Evolutionary conservation across 306 rosid genomes (phyloP).

Genomic region (Dryas alaskensis): DNA sequence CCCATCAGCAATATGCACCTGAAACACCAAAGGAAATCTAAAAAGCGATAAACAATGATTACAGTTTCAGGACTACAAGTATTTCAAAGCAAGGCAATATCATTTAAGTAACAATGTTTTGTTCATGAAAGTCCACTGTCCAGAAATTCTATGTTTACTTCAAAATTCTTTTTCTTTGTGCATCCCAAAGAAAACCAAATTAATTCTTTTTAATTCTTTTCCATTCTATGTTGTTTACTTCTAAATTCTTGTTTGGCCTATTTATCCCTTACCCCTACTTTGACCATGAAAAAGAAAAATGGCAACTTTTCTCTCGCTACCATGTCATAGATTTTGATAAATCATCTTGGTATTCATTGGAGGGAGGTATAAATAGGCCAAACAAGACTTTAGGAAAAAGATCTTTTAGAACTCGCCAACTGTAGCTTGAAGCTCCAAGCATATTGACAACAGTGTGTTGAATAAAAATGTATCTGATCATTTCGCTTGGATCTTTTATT

Average conservation of each 20-base stretch:
- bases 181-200: neutral
- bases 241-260: neutral
- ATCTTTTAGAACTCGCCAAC: too few species aligned
- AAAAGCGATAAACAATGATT: neutral
- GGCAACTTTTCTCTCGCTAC: too few species aligned
- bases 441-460: too few species aligned
- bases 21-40: constrained; percentile 31
- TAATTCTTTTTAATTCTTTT: neutral
- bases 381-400: too few species aligned
- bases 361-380: too few species aligned
- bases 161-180: neutral
- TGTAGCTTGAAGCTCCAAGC: too few species aligned
- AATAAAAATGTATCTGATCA: too few species aligned
- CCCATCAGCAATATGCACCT: constrained; percentile 92
- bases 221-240: neutral
- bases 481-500: too few species aligned
- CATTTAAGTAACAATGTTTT: neutral
- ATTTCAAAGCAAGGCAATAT: neutral
- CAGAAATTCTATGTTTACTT: neutral
- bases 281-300: too few species aligned
- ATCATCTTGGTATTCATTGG: too few species aligned
- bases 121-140: neutral
- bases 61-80: constrained; percentile 1
- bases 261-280: too few species aligned
- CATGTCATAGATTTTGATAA: too few species aligned